Evolutionary conservation across 805 yeast species (phyloP).

Genomic region (Kodamaea sagamina): DNA sequence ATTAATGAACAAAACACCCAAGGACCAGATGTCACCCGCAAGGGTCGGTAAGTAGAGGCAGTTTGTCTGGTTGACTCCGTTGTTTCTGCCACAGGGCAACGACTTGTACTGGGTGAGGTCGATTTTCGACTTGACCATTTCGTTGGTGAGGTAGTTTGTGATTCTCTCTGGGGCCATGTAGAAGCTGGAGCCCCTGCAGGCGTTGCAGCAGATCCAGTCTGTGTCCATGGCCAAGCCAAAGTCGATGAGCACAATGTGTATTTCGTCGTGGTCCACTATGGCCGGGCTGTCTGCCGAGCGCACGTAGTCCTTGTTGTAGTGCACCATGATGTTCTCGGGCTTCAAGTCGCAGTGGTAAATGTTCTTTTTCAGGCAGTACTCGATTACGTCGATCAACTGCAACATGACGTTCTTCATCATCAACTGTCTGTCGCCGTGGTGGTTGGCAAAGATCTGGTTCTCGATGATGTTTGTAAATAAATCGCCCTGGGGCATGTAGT

Average conservation of each 20-base stretch:
- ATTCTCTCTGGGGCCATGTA: conserved; percentile 92
- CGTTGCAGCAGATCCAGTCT: conserved; percentile 58
- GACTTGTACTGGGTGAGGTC: conserved; percentile 31
- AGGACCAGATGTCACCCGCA: conserved; percentile 85
- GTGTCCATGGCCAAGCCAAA: conserved; percentile 83
- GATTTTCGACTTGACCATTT: conserved; percentile 26
- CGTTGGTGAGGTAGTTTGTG: conserved; percentile 43
- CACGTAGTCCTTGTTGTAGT: conserved; percentile 29
- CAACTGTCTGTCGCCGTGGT: conserved; percentile 52
- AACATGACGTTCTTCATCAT: conserved; percentile 46
- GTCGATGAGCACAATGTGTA: conserved; percentile 69
- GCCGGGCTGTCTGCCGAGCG: conserved; percentile 5
- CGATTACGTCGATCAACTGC: conserved; percentile 41
- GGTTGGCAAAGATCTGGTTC: conserved; percentile 56
- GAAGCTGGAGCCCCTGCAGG: conserved; percentile 83
- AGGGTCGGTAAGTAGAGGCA: conserved; percentile 59
- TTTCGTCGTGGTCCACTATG: conserved; percentile 47
- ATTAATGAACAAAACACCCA: conserved; percentile 79
- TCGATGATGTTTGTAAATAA: conserved; percentile 85
- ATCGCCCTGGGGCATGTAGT: conserved; percentile 83
- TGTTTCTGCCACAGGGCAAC: conserved; percentile 17
- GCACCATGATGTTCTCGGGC: conserved; percentile 44
- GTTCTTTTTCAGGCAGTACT: conserved; percentile 32
- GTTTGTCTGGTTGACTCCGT: conserved; percentile 20
- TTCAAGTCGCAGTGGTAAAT: conserved; percentile 46